A percentile compares a stretch with the other conserved stretches of the same genome.
Evolutionary conservation across 176 grass and related monocot genomes (phyloP).

Genomic region (Carex kokanica): DNA sequence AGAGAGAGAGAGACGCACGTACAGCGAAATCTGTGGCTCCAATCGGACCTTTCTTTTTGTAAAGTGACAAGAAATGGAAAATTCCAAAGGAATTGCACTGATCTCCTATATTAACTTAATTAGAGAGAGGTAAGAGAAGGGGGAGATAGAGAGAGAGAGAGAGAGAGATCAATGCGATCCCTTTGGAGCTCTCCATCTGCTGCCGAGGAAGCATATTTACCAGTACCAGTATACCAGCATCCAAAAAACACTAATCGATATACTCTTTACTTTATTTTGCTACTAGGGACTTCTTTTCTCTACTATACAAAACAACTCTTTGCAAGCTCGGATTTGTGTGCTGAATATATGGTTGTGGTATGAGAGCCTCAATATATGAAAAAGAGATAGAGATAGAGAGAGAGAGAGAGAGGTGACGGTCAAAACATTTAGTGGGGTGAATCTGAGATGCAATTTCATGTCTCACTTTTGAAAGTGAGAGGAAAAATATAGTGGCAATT

Average conservation of each 20-base stretch:
- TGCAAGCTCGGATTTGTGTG: background rate
- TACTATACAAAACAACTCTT: background rate
- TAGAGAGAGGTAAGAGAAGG: background rate
- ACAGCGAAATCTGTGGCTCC: background rate
- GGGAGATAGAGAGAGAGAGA: background rate
- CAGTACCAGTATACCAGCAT: background rate
- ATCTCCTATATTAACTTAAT: conserved; percentile 25
- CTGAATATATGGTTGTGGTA: background rate
- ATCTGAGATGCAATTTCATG: conserved; percentile 27
- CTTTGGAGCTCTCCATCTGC: conserved; percentile 86
- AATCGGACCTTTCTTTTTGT: background rate
- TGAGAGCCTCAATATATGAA: background rate
- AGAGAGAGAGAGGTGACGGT: background rate
- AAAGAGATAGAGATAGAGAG: background rate
- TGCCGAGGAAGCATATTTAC: conserved; percentile 28
- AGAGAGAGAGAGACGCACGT: background rate
- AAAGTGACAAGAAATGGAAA: conserved; percentile 43
- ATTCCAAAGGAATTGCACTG: conserved; percentile 92
- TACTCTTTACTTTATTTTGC: background rate
- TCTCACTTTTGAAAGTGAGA: background rate
- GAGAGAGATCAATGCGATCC: conserved; percentile 90
- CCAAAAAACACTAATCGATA: background rate
- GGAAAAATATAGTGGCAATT: too few species aligned
- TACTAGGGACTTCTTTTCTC: too few species aligned
- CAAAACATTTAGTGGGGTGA: conserved; percentile 21